Conservation (phyloP, 352 stramenopile species). For the Phytopythium delawarense region DNA sequence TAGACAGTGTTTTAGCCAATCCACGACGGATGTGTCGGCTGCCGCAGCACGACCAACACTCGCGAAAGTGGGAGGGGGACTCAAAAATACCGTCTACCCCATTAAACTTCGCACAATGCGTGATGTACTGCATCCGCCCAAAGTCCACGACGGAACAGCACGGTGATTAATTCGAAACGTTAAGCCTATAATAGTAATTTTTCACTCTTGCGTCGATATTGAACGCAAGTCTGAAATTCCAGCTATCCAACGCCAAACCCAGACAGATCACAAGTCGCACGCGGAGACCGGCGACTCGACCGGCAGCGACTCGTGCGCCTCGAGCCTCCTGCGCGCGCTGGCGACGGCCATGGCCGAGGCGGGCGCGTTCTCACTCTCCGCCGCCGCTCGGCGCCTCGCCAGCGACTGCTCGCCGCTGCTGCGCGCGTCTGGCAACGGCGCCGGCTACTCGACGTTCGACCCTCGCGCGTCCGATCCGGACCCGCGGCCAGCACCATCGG, state of each 20-base stretch:
- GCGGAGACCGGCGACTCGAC: background rate
- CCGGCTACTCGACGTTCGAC: conserved; percentile 23
- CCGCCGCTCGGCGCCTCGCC: background rate
- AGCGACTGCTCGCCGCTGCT: conserved; percentile 17
- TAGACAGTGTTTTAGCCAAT: background rate
- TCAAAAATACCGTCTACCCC: background rate
- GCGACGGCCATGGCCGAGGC: background rate
- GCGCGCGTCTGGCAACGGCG: conserved; percentile 14
- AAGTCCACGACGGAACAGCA: background rate
- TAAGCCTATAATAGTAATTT: too few species aligned
- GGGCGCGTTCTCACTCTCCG: background rate
- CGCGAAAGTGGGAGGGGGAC: background rate
- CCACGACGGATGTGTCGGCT: background rate
- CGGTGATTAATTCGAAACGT: too few species aligned
- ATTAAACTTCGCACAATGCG: background rate
- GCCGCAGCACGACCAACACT: background rate
- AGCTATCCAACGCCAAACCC: too few species aligned
- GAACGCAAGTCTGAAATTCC: background rate
- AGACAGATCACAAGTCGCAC: too few species aligned
- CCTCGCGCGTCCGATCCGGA: background rate
- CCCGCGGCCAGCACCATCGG: conserved; percentile 2
- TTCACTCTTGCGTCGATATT: too few species aligned
- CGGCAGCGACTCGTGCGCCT: background rate
- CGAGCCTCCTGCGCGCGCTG: background rate
- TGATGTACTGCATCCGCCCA: background rate